These are phyloP conservation scores for Aspergillus carlsbadensis DNA, from an alignment of 495 filamentous ascomycete genomes.

Conservation along the genomic window DNA sequence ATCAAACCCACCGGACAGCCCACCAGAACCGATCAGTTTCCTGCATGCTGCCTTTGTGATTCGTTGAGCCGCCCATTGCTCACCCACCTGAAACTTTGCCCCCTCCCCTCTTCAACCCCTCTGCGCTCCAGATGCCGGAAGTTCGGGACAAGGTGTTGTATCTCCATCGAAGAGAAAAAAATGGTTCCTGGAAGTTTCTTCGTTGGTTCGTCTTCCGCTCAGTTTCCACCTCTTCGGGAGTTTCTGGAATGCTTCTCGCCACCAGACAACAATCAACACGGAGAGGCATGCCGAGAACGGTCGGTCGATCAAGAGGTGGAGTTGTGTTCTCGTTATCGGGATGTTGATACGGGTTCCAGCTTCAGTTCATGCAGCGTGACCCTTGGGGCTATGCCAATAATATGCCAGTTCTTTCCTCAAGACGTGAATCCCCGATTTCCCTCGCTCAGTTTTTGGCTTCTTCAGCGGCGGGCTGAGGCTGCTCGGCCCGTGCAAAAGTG, in stretches of 20 bases:
- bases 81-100: constrained; percentile 13
- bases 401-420: not conserved
- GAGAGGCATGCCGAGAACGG: not conserved
- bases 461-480: constrained; percentile 2
- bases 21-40: constrained; percentile 8
- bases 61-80: constrained; percentile 19
- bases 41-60: constrained; percentile 16
- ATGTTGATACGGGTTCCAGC: not conserved
- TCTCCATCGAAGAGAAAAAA: not conserved
- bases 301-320: not conserved
- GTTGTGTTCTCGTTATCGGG: constrained; percentile 1
- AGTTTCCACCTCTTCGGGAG: not conserved
- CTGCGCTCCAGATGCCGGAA: not conserved
- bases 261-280: not conserved
- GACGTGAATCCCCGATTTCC: not conserved
- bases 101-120: constrained; percentile 1
- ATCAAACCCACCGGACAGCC: constrained; percentile 22
- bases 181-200: not conserved
- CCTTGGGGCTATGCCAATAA: not conserved
- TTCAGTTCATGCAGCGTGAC: constrained; percentile 6
- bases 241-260: not conserved
- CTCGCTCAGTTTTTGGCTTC: constrained; percentile 11
- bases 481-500: constrained; percentile 66
- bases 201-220: constrained; percentile 1
- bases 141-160: not conserved